Conservation (phyloP, 169 alveolate genomes). For the Plasmodium reichenowi region DNA sequence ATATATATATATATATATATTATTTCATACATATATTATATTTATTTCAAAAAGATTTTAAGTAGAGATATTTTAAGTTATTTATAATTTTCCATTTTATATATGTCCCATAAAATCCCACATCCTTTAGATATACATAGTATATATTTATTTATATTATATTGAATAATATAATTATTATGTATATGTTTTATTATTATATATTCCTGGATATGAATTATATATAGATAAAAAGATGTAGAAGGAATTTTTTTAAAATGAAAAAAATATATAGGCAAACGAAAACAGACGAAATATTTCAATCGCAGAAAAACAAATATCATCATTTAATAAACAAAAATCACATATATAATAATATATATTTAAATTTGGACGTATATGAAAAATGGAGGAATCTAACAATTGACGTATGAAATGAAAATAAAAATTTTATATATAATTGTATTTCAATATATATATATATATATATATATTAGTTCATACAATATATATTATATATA, state of each 20-base stretch:
- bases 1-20: too few species aligned
- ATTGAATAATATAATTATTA: too few species aligned
- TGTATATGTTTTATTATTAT: too few species aligned
- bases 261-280: constrained; percentile 70
- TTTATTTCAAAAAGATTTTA: too few species aligned
- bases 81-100: too few species aligned
- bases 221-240: constrained; percentile 47
- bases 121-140: too few species aligned
- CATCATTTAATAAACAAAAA: constrained; percentile 66
- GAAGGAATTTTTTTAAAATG: constrained; percentile 61
- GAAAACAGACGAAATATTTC: constrained; percentile 73
- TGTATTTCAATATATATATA: not conserved
- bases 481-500: not conserved
- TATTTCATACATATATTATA: too few species aligned
- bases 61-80: too few species aligned
- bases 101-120: too few species aligned
- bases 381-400: constrained; percentile 68
- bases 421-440: not conserved
- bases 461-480: not conserved
- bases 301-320: constrained; percentile 60
- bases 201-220: not conserved
- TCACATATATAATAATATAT: constrained; percentile 41
- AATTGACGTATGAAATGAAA: constrained; percentile 22
- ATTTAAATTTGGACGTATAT: constrained; percentile 45
- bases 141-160: too few species aligned